Base-by-base conservation (phyloP, 2,329 filamentous ascomycete species). In the Botrytis aclada region DNA sequence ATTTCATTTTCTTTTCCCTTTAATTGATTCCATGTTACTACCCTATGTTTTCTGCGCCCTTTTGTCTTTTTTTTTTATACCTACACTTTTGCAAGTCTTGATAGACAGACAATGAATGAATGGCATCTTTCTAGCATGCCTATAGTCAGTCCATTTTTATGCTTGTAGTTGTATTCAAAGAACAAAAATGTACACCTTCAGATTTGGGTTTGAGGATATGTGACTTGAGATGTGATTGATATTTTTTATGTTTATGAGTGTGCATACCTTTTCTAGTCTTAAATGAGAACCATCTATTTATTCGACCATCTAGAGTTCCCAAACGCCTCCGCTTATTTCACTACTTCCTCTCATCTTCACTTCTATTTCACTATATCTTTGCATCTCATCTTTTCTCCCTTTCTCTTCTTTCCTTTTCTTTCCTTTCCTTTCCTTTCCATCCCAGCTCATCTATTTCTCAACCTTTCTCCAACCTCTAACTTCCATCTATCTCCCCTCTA, bases 401-500 rank as follows among this genome's bases (percentile, higher is more conserved):
- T 41, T n/a, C n/a, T n/a, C n/a, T n/a, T n/a, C n/a, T n/a, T n/a
- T n/a, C n/a, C n/a, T n/a, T 20, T 5, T 8, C 29, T 54, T 54
- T 18, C n/a, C 6, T 18, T 29, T 20, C 41, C 54, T 67, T 41
- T 45, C 45, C 58, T 74, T 74, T 39, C 71, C 73, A 6, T 63
- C 56, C 73, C 71, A 70, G 74, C 76, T 67, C 37, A 51, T 65
- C 71, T 73, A 69, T 76, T 75, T 25, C 47, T 73, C 67, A 73
- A 70, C 74, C 69, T 61, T 3, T 16, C 22, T 39, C 56, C 29
- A 32, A n/a, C 25, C 47, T 29, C 29, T 29, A 8, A 25, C 72
- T 43, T 83, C 88, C 86, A 98, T 37, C 82, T 86, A 98, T 37
- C 82, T 86, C 51, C 86, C 83, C 75, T 60, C 41, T 29, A 45